Conservation (phyloP, 768 basidiomycete species). For the Guyanaporus albipodus region DNA sequence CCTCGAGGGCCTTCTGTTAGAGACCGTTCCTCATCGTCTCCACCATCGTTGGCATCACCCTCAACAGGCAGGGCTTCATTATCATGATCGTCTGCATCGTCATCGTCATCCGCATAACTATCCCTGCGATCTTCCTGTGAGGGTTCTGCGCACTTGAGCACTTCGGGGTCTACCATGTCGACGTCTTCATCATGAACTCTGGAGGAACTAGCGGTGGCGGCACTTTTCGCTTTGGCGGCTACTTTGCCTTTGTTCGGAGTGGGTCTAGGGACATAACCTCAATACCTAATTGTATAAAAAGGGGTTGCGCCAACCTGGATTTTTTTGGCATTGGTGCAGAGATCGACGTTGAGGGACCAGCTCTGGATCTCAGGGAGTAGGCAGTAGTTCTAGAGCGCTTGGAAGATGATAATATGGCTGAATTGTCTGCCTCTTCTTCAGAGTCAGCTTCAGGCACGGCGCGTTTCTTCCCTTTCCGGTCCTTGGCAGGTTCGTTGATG, state of each 20-base stretch:
- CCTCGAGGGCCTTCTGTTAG: conserved; percentile 35
- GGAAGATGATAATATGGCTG: conserved; percentile 42
- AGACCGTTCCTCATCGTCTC: conserved; percentile 36
- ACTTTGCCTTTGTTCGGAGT: conserved; percentile 57
- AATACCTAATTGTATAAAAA: conserved; percentile 8
- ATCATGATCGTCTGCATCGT: conserved; percentile 46
- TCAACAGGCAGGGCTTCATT: conserved; percentile 44
- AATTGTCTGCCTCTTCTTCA: conserved; percentile 58
- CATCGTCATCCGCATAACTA: conserved; percentile 38
- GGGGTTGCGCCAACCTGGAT: conserved; percentile 44
- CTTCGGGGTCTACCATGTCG: conserved; percentile 68
- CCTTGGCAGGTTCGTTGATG: conserved; percentile 74
- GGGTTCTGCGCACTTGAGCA: conserved; percentile 42
- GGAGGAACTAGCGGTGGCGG: conserved; percentile 61
- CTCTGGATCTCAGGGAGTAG: conserved; percentile 67
- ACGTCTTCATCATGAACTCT: conserved; percentile 66
- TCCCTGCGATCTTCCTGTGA: conserved; percentile 47
- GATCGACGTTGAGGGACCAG: conserved; percentile 38
- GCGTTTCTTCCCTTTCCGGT: conserved; percentile 91
- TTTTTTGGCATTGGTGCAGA: conserved; percentile 70
- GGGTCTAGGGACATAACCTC: conserved; percentile 34
- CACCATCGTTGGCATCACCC: conserved; percentile 44
- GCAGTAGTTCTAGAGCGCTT: conserved; percentile 62
- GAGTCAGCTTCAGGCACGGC: conserved; percentile 67
- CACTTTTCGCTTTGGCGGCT: conserved; percentile 51